A percentile compares a stretch with the other conserved stretches of the same genome.
These are phyloP conservation scores for Pyrenophora seminiperda DNA, from an alignment of 2,329 filamentous ascomycete genomes.

Conservation along the genomic window DNA sequence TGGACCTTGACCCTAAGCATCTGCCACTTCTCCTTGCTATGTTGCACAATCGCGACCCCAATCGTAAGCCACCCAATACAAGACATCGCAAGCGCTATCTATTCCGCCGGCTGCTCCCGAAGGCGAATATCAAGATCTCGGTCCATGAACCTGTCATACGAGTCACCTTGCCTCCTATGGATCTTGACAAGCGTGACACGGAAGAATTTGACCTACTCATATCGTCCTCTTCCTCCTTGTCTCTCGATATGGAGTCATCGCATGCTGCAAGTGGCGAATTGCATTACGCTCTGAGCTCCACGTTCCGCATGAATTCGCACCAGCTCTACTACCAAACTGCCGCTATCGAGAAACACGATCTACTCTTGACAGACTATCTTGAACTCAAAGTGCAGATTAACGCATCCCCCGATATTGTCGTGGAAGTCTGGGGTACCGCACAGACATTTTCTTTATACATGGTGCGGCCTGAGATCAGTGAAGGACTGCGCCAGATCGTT, in stretches of 20 bases:
- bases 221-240: conserved; percentile 91
- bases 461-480: conserved; percentile 88
- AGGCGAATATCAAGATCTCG: conserved; percentile 92
- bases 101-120: conserved; percentile 88
- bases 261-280: conserved; percentile 83
- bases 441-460: conserved; percentile 89
- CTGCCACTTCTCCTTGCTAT: conserved; percentile 83
- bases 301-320: conserved; percentile 82
- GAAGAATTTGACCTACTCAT: conserved; percentile 96
- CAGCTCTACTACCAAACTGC: conserved; percentile 94
- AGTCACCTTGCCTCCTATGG: conserved; percentile 82
- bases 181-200: conserved; percentile 59
- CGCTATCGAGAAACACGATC: conserved; percentile 78
- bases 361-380: conserved; percentile 84
- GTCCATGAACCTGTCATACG: conserved; percentile 95
- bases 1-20: conserved; percentile 91
- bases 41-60: conserved; percentile 58
- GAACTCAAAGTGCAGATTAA: conserved; percentile 85
- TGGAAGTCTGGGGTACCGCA: conserved; percentile 77
- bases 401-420: conserved; percentile 82
- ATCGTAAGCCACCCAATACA: conserved; percentile 30
- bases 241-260: conserved; percentile 92
- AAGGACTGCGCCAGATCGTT: conserved; percentile 89
- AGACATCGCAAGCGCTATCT: conserved; percentile 61
- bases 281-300: conserved; percentile 84